Conservation (phyloP, 805 yeast genomes). For the Jamesozyma piceae region DNA sequence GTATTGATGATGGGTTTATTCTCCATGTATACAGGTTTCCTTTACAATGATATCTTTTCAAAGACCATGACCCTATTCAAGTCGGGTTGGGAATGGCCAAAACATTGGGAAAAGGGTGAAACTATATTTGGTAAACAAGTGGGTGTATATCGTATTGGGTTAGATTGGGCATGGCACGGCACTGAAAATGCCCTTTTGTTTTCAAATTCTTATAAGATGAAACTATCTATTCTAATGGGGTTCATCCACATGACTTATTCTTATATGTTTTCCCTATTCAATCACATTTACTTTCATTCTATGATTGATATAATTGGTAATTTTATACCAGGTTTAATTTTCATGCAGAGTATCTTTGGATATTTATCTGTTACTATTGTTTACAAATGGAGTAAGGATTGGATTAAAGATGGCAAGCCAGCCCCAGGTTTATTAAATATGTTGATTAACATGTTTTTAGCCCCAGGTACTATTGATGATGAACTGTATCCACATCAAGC, state of each 20-base stretch:
- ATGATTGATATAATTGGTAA: slow-evolving; percentile 61
- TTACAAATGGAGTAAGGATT: slow-evolving; percentile 67
- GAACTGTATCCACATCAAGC: slow-evolving; percentile 59
- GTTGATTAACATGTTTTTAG: slow-evolving; percentile 65
- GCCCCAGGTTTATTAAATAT: slow-evolving; percentile 69
- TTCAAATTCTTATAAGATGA: slow-evolving; percentile 70
- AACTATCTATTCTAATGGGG: slow-evolving; percentile 66
- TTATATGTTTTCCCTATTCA: slow-evolving; percentile 56
- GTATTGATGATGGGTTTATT: slow-evolving; percentile 60
- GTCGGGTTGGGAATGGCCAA: slow-evolving; percentile 65
- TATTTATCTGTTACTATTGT: slow-evolving; percentile 57
- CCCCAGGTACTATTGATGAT: slow-evolving; percentile 63
- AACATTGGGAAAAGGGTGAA: slow-evolving; percentile 41
- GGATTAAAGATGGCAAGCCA: slow-evolving; percentile 51
- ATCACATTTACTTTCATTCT: slow-evolving; percentile 48
- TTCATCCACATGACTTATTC: slow-evolving; percentile 69
- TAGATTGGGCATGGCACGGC: slow-evolving; percentile 76
- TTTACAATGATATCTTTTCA: slow-evolving; percentile 66
- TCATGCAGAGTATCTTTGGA: slow-evolving; percentile 72
- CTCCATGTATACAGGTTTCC: slow-evolving; percentile 65
- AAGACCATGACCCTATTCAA: slow-evolving; percentile 57
- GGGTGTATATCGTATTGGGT: slow-evolving; percentile 52
- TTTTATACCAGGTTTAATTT: slow-evolving; percentile 62
- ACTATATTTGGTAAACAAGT: slow-evolving; percentile 38
- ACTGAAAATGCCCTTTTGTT: slow-evolving; percentile 61